Evolutionary conservation across 306 rosid genomes (phyloP).

Genomic region (Hippophae gyantsensis): DNA sequence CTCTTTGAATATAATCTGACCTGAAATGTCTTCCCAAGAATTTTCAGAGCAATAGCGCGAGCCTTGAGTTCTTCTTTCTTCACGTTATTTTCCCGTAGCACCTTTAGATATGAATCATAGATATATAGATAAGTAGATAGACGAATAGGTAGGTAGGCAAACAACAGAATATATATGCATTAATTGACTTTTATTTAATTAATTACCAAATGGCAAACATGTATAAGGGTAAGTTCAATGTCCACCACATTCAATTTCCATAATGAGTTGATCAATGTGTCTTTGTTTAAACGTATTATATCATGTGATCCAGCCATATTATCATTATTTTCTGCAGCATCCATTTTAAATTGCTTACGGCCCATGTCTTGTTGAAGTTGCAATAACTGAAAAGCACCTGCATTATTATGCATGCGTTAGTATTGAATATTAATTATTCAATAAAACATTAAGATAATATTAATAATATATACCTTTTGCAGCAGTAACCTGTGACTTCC

Average conservation of each 20-base stretch:
- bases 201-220: slow-evolving; percentile 85
- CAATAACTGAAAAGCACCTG: slow-evolving; percentile 78
- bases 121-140: no score
- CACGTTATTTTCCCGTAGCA: slow-evolving; percentile 55
- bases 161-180: not conserved
- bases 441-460: no score
- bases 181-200: not conserved
- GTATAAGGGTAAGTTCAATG: slow-evolving; percentile 79
- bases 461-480: slow-evolving; percentile 46
- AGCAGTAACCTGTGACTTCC: slow-evolving; percentile 88
- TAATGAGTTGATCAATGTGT: slow-evolving; percentile 61
- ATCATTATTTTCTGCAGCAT: slow-evolving; percentile 40
- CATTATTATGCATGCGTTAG: not conserved
- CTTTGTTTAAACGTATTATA: slow-evolving; percentile 48
- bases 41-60: slow-evolving; percentile 71
- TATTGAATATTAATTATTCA: no score
- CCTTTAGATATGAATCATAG: slow-evolving; percentile 31
- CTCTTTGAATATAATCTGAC: slow-evolving; percentile 16
- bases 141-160: not conserved
- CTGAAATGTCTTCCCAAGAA: slow-evolving; percentile 80
- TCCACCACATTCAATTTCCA: slow-evolving; percentile 95
- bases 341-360: slow-evolving; percentile 51
- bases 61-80: slow-evolving; percentile 75
- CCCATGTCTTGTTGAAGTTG: slow-evolving; percentile 71
- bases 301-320: slow-evolving; percentile 48